Evolutionary conservation across 2,329 filamentous ascomycete genomes (phyloP).

Genomic region (Talaromyces sp.): DNA sequence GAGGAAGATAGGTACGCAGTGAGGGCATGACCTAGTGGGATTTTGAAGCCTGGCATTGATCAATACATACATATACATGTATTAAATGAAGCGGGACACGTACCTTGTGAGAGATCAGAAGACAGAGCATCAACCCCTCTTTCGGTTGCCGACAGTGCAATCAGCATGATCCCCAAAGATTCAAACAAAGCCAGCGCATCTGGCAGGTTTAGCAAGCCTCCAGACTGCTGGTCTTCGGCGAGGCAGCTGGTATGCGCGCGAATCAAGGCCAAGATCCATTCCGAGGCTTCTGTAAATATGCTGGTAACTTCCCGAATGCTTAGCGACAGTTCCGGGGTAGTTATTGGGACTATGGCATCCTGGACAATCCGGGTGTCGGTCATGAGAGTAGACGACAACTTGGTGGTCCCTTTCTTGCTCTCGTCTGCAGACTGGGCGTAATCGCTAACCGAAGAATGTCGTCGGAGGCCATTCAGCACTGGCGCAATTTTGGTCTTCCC

Average conservation of each 20-base stretch:
- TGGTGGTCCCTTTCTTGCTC: conserved; percentile 10
- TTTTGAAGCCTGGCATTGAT: conserved; percentile 28
- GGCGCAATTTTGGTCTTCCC: conserved; percentile 29
- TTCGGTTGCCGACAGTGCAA: conserved; percentile 31
- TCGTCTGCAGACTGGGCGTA: conserved; percentile 7
- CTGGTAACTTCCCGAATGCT: conserved; percentile 25
- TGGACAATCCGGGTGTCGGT: conserved; percentile 40
- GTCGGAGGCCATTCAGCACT: conserved; percentile 29
- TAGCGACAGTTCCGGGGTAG: conserved; percentile 28
- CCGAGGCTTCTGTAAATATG: conserved; percentile 28
- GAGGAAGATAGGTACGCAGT: conserved; percentile 38
- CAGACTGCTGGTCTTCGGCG: conserved; percentile 22
- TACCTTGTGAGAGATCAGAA: conserved; percentile 31
- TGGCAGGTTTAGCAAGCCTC: conserved; percentile 29
- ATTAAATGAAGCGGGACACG: not conserved
- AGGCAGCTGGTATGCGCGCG: conserved; percentile 28
- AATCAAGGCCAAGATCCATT: conserved; percentile 37
- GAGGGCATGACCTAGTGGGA: conserved; percentile 34
- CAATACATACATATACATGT: conserved; percentile 1
- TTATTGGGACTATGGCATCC: conserved; percentile 36
- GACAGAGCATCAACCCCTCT: conserved; percentile 35
- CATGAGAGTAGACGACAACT: conserved; percentile 30
- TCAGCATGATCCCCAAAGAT: conserved; percentile 38
- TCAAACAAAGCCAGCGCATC: conserved; percentile 39
- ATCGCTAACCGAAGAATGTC: conserved; percentile 32